These are phyloP conservation scores for Kwoniella sp. DNA, from an alignment of 768 basidiomycete genomes.

Conservation along the genomic window DNA sequence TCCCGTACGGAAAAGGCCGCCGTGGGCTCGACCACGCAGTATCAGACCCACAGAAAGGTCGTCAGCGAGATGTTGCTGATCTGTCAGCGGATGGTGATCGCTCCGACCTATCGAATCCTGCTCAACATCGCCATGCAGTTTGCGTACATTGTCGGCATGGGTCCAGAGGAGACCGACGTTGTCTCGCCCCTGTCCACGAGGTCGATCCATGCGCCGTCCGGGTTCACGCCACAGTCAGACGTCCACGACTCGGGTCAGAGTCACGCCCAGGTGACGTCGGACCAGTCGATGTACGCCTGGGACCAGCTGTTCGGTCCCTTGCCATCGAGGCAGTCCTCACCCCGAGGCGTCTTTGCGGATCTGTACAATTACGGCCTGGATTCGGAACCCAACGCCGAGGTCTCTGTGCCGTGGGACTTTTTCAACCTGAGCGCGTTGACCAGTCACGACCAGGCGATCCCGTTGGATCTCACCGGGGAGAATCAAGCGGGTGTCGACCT, in stretches of 20 bases:
- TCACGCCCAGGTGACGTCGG: too few relatives aligned
- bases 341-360: neutral
- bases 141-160: neutral
- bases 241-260: too few relatives aligned
- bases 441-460: neutral
- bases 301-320: constrained; percentile 3
- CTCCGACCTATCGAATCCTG: constrained; percentile 8
- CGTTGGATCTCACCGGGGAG: too few relatives aligned
- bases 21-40: neutral
- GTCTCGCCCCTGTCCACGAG: too few relatives aligned
- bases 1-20: neutral
- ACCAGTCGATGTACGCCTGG: neutral
- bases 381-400: neutral
- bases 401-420: neutral
- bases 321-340: constrained; percentile 5
- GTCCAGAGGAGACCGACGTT: neutral
- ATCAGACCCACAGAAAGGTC: neutral
- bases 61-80: neutral
- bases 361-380: constrained; percentile 3
- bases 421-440: neutral
- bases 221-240: too few relatives aligned
- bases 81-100: neutral
- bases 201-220: too few relatives aligned
- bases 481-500: too few relatives aligned
- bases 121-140: constrained; percentile 8